Base-by-base conservation (phyloP, 2,329 filamentous ascomycete species). In the Fusarium sororula region DNA sequence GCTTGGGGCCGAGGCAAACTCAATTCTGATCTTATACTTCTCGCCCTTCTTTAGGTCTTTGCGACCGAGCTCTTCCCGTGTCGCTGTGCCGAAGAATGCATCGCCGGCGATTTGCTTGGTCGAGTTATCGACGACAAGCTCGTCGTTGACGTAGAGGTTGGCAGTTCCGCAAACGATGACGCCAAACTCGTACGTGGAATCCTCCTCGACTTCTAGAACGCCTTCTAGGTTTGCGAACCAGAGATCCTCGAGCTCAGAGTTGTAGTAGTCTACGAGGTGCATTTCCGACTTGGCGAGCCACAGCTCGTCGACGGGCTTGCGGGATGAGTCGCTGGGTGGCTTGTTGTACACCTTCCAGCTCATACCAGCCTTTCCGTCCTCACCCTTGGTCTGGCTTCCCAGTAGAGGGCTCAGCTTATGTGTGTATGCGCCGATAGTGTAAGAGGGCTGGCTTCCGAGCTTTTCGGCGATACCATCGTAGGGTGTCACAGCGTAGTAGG, bases 401-500 rank as follows among this genome's bases (percentile, higher is more conserved):
- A 92, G 82, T 1, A 90, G 81, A 2, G 91, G 91, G 3, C 92
- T 85, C 71, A 90, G 85, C 77, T 90, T 90, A 81, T 92, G 90
- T 1, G 89, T 90, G 79, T 92, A 90, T 44, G 87, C 88, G 15
- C 91, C 91, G 48, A 91, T 87, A 4, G 88, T 85, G 78, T 90
- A 92, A 4, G 79, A 80, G 0, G 87, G 85, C 10, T 81, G 63
- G 1, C 79, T 80, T 17, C 77, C 79, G 2, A 89, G 82, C 78
- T 89, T 88, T 39, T 84, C 84, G 44, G 85, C 87, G 75, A 95
- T 93, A 12, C 92, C 92, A 64, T 93, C 91, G 32, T 92, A 90
- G 5, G 93, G 93, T 1, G 90, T 94, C 26, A 94, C 87, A 54
- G 92, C 92, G 66, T 92, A 90, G 82, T 93, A 93, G 12, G 88